Conservation (phyloP, 352 stramenopile genomes). For the Lagenidium sp. region DNA sequence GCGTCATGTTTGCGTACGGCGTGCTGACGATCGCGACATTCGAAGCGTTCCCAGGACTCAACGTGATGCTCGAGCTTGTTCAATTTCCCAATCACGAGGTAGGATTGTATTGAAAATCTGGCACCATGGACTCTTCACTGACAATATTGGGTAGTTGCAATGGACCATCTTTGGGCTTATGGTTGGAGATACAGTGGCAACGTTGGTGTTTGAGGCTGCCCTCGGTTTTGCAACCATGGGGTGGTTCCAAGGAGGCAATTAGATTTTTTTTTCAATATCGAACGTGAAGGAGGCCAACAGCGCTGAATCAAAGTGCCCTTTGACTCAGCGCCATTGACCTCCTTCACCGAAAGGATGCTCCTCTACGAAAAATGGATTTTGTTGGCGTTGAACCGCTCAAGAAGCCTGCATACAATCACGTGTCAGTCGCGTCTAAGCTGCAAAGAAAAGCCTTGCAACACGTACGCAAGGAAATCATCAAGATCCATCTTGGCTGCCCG, state of each 20-base stretch:
- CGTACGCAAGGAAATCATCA: conserved; percentile 95
- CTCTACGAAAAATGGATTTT: conserved; percentile 95
- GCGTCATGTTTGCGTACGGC: conserved; percentile 19
- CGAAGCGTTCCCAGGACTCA: conserved; percentile 24
- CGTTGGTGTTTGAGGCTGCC: background rate
- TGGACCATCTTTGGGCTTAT: background rate
- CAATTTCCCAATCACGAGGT: conserved; percentile 23
- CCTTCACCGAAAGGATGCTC: background rate
- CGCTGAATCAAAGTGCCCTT: too few relatives aligned
- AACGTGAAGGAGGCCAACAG: too few relatives aligned
- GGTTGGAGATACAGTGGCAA: background rate
- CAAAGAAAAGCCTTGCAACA: background rate
- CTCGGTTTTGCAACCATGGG: too few relatives aligned
- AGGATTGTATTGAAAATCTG: too few relatives aligned
- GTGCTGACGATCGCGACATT: conserved; percentile 17
- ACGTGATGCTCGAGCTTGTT: conserved; percentile 27
- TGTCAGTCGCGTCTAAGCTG: too few relatives aligned
- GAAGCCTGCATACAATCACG: conserved; percentile 35
- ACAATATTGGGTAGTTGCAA: background rate
- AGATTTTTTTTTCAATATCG: too few relatives aligned
- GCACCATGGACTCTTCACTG: too few relatives aligned
- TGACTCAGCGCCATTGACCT: too few relatives aligned
- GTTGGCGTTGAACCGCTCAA: conserved; percentile 95
- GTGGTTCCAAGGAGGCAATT: too few relatives aligned
- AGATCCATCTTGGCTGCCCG: conserved; percentile 96